Base-by-base conservation (phyloP, 345 rosid species). In the Eutrema japonicum region DNA sequence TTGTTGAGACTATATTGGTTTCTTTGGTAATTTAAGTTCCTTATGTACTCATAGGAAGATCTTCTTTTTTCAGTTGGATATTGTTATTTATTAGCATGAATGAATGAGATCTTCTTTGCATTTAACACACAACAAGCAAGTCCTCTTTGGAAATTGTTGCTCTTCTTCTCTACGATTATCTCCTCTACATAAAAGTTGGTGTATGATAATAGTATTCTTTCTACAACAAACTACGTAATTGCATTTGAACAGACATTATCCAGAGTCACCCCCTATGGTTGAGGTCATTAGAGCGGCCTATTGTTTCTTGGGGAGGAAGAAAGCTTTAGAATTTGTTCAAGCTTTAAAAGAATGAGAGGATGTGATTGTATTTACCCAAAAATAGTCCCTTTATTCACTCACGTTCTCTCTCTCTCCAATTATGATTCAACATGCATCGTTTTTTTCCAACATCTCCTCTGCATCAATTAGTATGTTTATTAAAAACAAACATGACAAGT, bases 401-500 rank as follows among this genome's bases (percentile, higher is more conserved):
- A 65, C 77, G 35, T 56, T 65, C 11, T 22, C 9, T 43, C 46
- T 61, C 50, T 61, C 50, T 42, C 57, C 66, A 29, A 22, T 6
- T 27, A 72, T 63, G 63, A 59, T 70, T 63, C 55, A 33, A 58
- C 57, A 58, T 69, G 22, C 66, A 47, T 35, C 1, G 38, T 32
- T 10, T 35, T 4, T 30, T 10, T 18, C 0, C 10, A n/a, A 42
- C 32, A 65, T 46, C 46, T 46, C 46, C n/a, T 48, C 18, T 38
- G 38, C 74, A 60, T 11, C 37, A 22, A 58, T n/a, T 46, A 58
- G 58, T 9, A 61, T 41, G 52, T 52, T 48, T 4, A 65, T 48
- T 4, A 65, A 22, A 67, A 54, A 68, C 53, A 42, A 55, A 69
- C 68, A 74, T 58, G 74, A 61, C 70, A 61, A 59, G 68, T 75